Evolutionary conservation across 2,329 filamentous ascomycete genomes (phyloP).

Genomic region (Diaporthe longicolla): DNA sequence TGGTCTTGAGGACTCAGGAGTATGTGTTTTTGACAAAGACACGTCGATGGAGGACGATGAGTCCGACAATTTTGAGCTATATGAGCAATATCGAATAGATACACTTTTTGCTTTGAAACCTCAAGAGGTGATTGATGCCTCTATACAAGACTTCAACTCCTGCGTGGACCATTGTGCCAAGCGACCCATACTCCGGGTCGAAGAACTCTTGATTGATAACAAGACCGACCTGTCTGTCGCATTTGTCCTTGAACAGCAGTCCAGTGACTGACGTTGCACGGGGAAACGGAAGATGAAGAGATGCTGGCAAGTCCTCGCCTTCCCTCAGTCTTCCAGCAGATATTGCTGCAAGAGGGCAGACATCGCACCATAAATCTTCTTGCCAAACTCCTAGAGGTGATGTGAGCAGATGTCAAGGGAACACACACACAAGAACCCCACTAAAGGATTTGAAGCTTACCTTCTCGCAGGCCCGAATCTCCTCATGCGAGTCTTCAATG

Average conservation of each 20-base stretch:
- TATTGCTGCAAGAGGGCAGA: slow-evolving; percentile 40
- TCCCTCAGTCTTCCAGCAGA: slow-evolving; percentile 38
- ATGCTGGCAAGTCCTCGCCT: not conserved
- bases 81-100: slow-evolving; percentile 1
- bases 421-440: too few species aligned
- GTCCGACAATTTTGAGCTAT: slow-evolving; percentile 4
- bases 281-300: not conserved
- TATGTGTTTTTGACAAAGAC: not conserved
- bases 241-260: too few species aligned
- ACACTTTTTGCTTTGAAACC: not conserved
- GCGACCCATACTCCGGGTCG: not conserved
- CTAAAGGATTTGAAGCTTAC: not conserved
- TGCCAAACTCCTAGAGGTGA: slow-evolving; percentile 29
- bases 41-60: not conserved
- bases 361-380: slow-evolving; percentile 40
- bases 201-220: not conserved
- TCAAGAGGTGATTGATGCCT: not conserved
- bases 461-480: slow-evolving; percentile 37
- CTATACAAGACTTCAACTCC: not conserved
- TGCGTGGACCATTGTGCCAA: not conserved
- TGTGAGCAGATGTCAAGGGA: slow-evolving; percentile 7
- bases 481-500: slow-evolving; percentile 35
- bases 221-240: not conserved
- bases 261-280: not conserved
- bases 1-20: not conserved